Base-by-base conservation (phyloP, 176 grass and related monocot genomes). In the Puya raimondii region DNA sequence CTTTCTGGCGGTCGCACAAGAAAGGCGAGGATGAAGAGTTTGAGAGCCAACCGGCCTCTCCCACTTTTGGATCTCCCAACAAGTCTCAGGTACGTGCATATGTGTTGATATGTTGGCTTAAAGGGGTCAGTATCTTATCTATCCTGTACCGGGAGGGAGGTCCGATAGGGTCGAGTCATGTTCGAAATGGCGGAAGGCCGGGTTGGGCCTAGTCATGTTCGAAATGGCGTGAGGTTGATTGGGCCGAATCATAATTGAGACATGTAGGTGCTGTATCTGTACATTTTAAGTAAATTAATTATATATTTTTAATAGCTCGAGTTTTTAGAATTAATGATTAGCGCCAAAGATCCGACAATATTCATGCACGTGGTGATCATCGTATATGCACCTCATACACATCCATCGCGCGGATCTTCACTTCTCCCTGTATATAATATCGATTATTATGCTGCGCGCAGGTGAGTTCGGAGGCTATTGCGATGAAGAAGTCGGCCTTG, bases 1-100 rank as follows among this genome's bases (percentile, higher is more conserved):
- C 80, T 29, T 96, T 92, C 84, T 61, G 92, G 88, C 80, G 69
- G 82, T 82, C 73, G 69, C 88, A 51, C 1, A 68, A 74, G 66
- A 82, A 72, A 23, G 17, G 67, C 47, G 59, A 49, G 65, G 75
- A 66, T 53, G 73, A 75, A 11, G 73, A 76, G 23, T 64, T 51
- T 2, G 64, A 81, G 12, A 53, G 12, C 26, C 64, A 63, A 70
- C 72, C 22, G 12, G 33, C 58, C 70, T 3, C 59, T 6, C 78
- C 79, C 7, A 73, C 68, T 25, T 26, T n/a, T 1, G 53, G 29
- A 27, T 85, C 81, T 12, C 72, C 85, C 1, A 42, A 11, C 1
- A 65, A 12, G 23, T 14, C 58, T 20, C 70, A 67, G 17, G n/a
- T n/a, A n/a, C n/a, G n/a, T n/a, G n/a, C n/a, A n/a, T n/a, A n/a